These are phyloP conservation scores for Avena sativa DNA, from an alignment of 176 grass and related monocot genomes.

Conservation along the genomic window DNA sequence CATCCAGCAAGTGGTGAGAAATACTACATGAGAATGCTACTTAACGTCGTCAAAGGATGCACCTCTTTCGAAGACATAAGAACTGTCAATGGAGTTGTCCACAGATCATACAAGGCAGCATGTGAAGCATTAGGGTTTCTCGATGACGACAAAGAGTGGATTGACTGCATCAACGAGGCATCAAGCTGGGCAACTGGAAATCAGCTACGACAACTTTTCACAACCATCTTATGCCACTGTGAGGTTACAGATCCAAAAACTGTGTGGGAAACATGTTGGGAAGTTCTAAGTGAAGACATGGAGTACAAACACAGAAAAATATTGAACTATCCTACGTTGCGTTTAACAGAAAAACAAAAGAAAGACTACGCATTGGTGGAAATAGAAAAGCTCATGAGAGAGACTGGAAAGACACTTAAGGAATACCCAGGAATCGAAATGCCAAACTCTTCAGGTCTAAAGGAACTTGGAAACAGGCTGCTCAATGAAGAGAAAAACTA, in stretches of 20 bases:
- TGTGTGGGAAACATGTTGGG: not conserved
- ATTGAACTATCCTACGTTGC: not conserved
- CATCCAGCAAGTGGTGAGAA: constrained; percentile 13
- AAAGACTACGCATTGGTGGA: not conserved
- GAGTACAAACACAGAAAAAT: not conserved
- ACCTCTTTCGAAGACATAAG: constrained; percentile 27
- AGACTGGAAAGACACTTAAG: not conserved
- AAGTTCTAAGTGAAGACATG: not conserved
- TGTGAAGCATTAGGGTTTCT: constrained; percentile 37
- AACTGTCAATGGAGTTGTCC: not conserved
- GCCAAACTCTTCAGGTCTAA: not conserved
- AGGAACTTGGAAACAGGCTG: not conserved
- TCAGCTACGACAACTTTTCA: constrained; percentile 26
- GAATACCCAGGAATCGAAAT: not conserved
- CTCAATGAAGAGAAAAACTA: not conserved
- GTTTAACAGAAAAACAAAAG: not conserved
- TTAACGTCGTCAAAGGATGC: constrained; percentile 17
- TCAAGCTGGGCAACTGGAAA: not conserved
- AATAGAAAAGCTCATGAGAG: not conserved
- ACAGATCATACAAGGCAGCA: constrained; percentile 30
- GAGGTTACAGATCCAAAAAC: not conserved
- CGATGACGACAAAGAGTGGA: constrained; percentile 22
- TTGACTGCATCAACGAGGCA: constrained; percentile 19
- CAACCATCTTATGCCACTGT: constrained; percentile 16
- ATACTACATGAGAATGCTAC: constrained; percentile 34